A percentile compares a stretch with the other conserved stretches of the same genome.
phyloP scores from a whole-genome alignment of 345 rosid genomes.

The Hibiscus syriacus region DNA sequence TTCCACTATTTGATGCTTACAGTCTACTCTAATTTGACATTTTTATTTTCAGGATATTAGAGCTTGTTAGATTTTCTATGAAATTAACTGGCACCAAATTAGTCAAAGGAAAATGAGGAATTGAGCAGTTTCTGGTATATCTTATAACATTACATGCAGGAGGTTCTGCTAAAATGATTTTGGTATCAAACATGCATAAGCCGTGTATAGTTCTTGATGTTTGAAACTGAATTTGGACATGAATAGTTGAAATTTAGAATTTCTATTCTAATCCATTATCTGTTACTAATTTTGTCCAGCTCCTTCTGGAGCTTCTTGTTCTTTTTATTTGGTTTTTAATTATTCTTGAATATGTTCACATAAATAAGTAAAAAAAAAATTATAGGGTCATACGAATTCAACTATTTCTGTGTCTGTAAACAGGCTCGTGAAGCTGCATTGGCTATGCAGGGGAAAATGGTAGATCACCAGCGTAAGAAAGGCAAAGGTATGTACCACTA shows the following conservation, averaged over 20 bases:
- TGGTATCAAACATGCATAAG: neutral
- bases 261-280: neutral
- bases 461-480: constrained; percentile 91
- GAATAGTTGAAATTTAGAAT: neutral
- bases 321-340: neutral
- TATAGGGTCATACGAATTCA: neutral
- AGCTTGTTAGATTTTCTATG: no score
- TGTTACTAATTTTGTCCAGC: neutral
- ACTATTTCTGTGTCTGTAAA: constrained; percentile 2
- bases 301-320: neutral
- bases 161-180: neutral
- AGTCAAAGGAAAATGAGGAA: neutral
- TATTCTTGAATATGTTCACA: neutral
- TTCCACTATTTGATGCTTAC: neutral
- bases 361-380: constrained; percentile 1
- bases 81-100: constrained; percentile 5
- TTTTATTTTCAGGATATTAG: no score
- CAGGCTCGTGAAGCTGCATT: constrained; percentile 96
- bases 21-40: neutral
- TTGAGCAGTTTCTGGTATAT: neutral
- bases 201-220: neutral
- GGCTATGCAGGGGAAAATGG: constrained; percentile 76
- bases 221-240: neutral
- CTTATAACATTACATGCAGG: neutral
- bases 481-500: constrained; percentile 57